Conservation (phyloP, 2,329 filamentous ascomycete genomes). For the Pseudogymnoascus sp. region DNA sequence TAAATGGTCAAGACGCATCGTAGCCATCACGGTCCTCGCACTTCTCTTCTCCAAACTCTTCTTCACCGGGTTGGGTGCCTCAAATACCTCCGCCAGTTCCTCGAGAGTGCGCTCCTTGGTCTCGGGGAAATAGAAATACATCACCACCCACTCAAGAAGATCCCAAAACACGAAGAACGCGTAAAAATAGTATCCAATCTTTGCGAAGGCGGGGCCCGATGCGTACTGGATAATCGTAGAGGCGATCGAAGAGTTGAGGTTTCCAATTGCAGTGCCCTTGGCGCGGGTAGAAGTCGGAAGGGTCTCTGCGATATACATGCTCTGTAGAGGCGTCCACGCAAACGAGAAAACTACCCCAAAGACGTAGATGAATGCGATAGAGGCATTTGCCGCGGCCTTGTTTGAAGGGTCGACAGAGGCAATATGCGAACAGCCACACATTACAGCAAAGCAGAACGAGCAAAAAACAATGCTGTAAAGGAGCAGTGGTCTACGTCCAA, state of each 20-base stretch:
- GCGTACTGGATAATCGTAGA: slow-evolving; percentile 30
- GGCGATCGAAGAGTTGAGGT: slow-evolving; percentile 33
- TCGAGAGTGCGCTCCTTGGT: slow-evolving; percentile 47
- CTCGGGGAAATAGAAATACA: slow-evolving; percentile 45
- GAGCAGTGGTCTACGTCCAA: slow-evolving; percentile 25
- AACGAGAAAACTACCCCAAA: slow-evolving; percentile 44
- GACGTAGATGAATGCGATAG: slow-evolving; percentile 43
- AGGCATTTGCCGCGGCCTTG: slow-evolving; percentile 33
- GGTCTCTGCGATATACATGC: slow-evolving; percentile 41
- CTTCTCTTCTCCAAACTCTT: slow-evolving; percentile 27
- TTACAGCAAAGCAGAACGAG: slow-evolving; percentile 35
- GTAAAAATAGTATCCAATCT: slow-evolving; percentile 31
- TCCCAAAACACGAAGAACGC: slow-evolving; percentile 28
- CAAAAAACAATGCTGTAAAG: slow-evolving; percentile 20
- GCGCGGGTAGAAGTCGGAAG: slow-evolving; percentile 36
- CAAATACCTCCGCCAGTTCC: slow-evolving; percentile 46
- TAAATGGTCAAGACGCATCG: slow-evolving; percentile 27
- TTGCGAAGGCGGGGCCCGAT: slow-evolving; percentile 29
- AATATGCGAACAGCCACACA: slow-evolving; percentile 18
- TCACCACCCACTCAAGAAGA: slow-evolving; percentile 31
- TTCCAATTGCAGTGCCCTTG: slow-evolving; percentile 35
- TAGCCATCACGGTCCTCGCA: slow-evolving; percentile 36
- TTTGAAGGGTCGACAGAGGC: slow-evolving; percentile 10
- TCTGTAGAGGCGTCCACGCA: slow-evolving; percentile 42
- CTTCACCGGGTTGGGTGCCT: slow-evolving; percentile 37